A percentile compares a stretch with the other conserved stretches of the same genome.
Conservation (phyloP, 306 rosid genomes). For the Quercus agrifolia region DNA sequence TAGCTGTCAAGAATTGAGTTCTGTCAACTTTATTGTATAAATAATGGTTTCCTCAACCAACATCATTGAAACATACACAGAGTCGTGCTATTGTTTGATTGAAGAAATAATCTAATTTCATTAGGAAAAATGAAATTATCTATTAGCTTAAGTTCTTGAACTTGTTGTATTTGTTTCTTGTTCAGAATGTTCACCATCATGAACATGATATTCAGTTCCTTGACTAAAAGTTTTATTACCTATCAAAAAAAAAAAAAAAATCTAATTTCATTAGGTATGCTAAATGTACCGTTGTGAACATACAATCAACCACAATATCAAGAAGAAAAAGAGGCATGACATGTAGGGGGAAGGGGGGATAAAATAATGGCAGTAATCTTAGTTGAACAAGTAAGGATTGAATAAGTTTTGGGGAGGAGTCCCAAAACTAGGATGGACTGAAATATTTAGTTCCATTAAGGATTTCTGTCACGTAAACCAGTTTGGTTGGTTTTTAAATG, state of each 20-base stretch:
- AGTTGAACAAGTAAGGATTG: background rate
- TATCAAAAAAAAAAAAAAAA: background rate
- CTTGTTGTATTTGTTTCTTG: too few species aligned
- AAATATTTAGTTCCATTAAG: background rate
- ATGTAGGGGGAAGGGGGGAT: background rate
- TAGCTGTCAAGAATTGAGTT: conserved; percentile 57
- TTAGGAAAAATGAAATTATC: background rate
- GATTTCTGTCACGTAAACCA: background rate
- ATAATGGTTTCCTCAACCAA: conserved; percentile 22
- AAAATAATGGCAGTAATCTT: background rate
- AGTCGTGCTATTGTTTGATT: background rate
- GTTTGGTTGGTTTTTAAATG: background rate
- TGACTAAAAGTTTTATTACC: too few species aligned
- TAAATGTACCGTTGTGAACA: background rate
- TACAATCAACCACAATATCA: background rate
- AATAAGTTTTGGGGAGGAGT: background rate
- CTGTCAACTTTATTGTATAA: conserved; percentile 21
- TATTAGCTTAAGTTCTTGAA: too few species aligned
- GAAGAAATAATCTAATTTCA: background rate
- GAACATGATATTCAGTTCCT: too few species aligned
- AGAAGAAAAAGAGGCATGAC: background rate
- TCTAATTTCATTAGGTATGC: background rate
- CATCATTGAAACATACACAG: background rate
- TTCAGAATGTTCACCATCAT: too few species aligned
- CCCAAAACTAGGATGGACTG: background rate